phyloP scores from a whole-genome alignment of 805 yeast genomes.

The Clavispora vitiphila region DNA sequence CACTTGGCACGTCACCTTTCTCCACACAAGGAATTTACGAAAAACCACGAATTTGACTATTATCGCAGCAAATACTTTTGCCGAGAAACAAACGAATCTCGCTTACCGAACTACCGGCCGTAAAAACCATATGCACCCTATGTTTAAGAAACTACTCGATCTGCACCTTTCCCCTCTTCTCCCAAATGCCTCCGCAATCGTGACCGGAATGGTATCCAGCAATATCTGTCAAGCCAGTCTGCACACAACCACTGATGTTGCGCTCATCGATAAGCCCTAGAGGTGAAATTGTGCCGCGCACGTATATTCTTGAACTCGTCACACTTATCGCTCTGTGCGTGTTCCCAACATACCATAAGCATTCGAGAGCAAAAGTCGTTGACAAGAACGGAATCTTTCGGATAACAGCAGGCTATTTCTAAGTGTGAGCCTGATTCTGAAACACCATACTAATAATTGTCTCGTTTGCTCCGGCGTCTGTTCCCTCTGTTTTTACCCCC shows the following conservation, averaged over 20 bases:
- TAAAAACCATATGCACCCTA: too few species aligned
- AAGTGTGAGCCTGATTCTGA: not conserved
- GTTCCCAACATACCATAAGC: not conserved
- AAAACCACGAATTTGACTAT: too few species aligned
- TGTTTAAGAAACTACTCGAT: too few species aligned
- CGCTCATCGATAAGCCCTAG: not conserved
- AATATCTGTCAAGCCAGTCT: too few species aligned
- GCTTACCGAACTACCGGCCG: too few species aligned
- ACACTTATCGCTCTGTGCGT: slow-evolving; percentile 1
- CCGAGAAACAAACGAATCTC: too few species aligned
- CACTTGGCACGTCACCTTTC: too few species aligned
- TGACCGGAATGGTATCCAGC: not conserved
- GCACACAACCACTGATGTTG: too few species aligned
- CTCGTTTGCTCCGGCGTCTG: not conserved
- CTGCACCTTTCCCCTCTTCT: too few species aligned
- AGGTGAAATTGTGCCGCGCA: not conserved
- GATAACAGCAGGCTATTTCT: not conserved
- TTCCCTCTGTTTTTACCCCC: not conserved
- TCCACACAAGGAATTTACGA: too few species aligned
- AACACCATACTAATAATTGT: not conserved
- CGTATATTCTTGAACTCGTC: not conserved
- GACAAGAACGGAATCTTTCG: not conserved
- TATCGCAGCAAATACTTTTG: too few species aligned
- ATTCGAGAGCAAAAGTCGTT: not conserved
- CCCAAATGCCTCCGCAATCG: not conserved